Evolutionary conservation across 2,329 filamentous ascomycete genomes (phyloP).

Genomic region (Orbilia brochopaga): DNA sequence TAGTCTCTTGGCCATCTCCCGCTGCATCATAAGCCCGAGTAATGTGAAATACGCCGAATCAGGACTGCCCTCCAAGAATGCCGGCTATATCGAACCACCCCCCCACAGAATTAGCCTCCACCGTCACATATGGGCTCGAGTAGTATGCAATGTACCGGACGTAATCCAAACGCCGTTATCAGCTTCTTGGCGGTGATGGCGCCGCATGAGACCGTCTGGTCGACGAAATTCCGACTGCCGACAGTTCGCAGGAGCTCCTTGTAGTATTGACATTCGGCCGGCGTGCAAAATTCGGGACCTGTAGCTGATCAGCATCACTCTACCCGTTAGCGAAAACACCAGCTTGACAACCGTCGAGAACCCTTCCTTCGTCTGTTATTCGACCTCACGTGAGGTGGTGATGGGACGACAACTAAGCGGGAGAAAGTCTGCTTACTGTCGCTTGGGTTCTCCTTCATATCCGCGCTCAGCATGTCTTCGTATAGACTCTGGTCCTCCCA

Average conservation of each 20-base stretch:
- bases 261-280: conserved; percentile 72
- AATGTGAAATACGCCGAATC: conserved; percentile 78
- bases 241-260: conserved; percentile 74
- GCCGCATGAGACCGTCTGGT: conserved; percentile 71
- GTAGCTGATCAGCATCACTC: conserved; percentile 38
- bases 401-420: no score
- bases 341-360: no score
- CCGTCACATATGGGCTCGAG: conserved; percentile 1
- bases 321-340: no score
- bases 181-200: conserved; percentile 79
- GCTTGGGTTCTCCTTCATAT: conserved; percentile 64
- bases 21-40: conserved; percentile 75
- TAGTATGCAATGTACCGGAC: conserved; percentile 59
- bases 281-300: conserved; percentile 66
- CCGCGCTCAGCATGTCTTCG: conserved; percentile 66
- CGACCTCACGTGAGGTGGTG: no score
- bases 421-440: conserved; percentile 61
- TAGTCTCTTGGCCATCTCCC: conserved; percentile 79
- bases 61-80: conserved; percentile 73
- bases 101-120: conserved; percentile 8
- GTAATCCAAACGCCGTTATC: conserved; percentile 82
- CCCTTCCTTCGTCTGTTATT: no score
- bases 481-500: conserved; percentile 72
- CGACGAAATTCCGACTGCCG: conserved; percentile 78
- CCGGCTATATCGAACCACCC: conserved; percentile 59